A percentile compares a stretch with the other conserved stretches of the same genome.
These are phyloP conservation scores for Termitomyces sp. DNA, from an alignment of 768 basidiomycete species.

Conservation along the genomic window DNA sequence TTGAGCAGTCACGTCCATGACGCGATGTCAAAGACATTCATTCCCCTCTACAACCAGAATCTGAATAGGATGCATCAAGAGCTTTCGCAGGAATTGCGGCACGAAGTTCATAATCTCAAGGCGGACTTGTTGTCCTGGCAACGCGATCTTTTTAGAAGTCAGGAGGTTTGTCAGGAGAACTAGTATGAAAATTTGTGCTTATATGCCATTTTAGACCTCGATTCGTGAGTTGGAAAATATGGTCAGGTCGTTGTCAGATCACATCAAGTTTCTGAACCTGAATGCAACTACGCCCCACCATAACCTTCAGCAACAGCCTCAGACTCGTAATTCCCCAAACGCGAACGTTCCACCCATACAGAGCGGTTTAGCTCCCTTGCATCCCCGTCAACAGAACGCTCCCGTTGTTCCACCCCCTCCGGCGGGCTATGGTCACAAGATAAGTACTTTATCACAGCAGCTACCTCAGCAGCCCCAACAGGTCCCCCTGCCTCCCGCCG, in stretches of 20 bases:
- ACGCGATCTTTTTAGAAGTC: slow-evolving; percentile 66
- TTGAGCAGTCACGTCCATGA: slow-evolving; percentile 84
- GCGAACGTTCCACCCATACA: slow-evolving; percentile 32
- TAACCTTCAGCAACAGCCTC: slow-evolving; percentile 34
- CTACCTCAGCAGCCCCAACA: slow-evolving; percentile 29
- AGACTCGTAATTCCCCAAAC: slow-evolving; percentile 35
- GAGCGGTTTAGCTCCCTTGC: slow-evolving; percentile 30
- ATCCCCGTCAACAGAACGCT: slow-evolving; percentile 38
- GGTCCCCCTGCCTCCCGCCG: slow-evolving; percentile 24
- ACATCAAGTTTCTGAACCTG: slow-evolving; percentile 73
- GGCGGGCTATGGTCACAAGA: slow-evolving; percentile 32
- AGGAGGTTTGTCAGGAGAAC: slow-evolving; percentile 50
- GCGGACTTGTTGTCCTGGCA: slow-evolving; percentile 81
- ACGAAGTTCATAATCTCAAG: slow-evolving; percentile 73
- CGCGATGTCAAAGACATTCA: slow-evolving; percentile 62
- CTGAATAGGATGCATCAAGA: slow-evolving; percentile 78
- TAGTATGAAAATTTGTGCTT: slow-evolving; percentile 8
- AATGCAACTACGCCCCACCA: slow-evolving; percentile 42
- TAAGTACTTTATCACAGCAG: slow-evolving; percentile 31
- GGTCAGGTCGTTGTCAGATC: slow-evolving; percentile 70
- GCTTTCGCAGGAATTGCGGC: slow-evolving; percentile 65
- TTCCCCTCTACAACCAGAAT: slow-evolving; percentile 73
- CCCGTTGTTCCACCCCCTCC: slow-evolving; percentile 33
- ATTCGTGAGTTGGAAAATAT: slow-evolving; percentile 81
- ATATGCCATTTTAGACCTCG: slow-evolving; percentile 40